phyloP scores from a whole-genome alignment of 2,329 filamentous ascomycete species.

The Hypoxylon sp. region DNA sequence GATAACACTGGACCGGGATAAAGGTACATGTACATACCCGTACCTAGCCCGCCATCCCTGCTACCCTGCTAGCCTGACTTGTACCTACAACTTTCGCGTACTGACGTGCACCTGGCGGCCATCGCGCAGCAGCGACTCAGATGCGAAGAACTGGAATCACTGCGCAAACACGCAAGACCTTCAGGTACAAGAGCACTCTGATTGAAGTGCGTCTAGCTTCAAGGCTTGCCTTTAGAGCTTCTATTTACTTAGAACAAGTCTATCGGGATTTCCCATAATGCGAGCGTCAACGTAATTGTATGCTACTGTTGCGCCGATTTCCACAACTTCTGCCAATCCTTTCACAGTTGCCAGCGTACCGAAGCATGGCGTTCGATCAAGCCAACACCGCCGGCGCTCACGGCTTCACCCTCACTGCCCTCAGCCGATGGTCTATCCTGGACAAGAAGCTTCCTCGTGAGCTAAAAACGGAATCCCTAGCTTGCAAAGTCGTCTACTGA shows the following conservation, averaged over 20 bases:
- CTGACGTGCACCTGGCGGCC: too few relatives aligned
- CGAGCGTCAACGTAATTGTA: conserved; percentile 11
- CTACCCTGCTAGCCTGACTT: too few relatives aligned
- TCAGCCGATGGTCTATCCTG: conserved; percentile 85
- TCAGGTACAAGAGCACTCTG: not conserved
- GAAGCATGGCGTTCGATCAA: conserved; percentile 40
- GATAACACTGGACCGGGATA: too few relatives aligned
- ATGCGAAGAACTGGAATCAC: not conserved
- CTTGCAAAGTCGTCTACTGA: conserved; percentile 15
- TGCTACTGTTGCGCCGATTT: conserved; percentile 17
- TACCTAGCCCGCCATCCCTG: too few relatives aligned
- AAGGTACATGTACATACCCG: too few relatives aligned
- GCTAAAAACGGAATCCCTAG: conserved; percentile 28
- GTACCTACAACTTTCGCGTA: too few relatives aligned
- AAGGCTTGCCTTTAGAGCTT: not conserved
- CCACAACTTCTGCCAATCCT: not conserved
- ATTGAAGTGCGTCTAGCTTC: not conserved
- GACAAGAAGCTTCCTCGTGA: conserved; percentile 74
- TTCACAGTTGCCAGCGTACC: conserved; percentile 20
- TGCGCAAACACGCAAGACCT: not conserved
- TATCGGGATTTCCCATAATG: conserved; percentile 6
- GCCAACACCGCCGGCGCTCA: conserved; percentile 28
- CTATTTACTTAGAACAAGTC: not conserved
- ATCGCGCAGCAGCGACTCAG: conserved; percentile 4
- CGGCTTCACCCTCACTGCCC: conserved; percentile 70